Conservation (phyloP, 192 early-diverging fungal species). For the Rhizophagus prolifer region DNA sequence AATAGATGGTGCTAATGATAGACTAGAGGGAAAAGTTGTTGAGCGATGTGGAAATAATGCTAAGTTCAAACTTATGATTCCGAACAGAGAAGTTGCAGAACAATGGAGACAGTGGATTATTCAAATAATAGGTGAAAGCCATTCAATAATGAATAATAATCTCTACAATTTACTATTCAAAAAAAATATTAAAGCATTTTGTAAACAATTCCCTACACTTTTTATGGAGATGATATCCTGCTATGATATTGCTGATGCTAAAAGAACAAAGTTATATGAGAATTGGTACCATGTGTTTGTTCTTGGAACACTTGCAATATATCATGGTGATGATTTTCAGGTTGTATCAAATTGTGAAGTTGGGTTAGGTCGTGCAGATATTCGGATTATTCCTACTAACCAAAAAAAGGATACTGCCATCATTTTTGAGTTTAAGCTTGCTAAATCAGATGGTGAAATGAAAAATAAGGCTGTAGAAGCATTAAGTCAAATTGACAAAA, state of each 20-base stretch:
- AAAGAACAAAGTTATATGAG: too few species aligned
- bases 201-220: neutral
- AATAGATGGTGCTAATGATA: neutral
- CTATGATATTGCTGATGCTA: neutral
- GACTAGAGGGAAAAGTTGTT: neutral
- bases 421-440: constrained; percentile 20
- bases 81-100: constrained; percentile 20
- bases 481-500: constrained; percentile 10
- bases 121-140: neutral
- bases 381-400: neutral
- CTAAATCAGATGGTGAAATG: neutral
- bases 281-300: too few species aligned
- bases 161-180: too few species aligned
- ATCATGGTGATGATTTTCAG: neutral
- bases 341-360: constrained; percentile 15
- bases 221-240: constrained; percentile 5
- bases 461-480: too few species aligned
- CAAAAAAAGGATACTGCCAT: neutral
- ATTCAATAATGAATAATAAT: neutral
- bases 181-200: neutral
- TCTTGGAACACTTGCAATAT: too few species aligned
- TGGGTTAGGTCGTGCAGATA: too few species aligned
- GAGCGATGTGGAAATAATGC: neutral
- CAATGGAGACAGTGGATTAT: constrained; percentile 16
- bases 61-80: constrained; percentile 8